These are phyloP conservation scores for Pochonia chlamydosporia DNA, from an alignment of 2,329 filamentous ascomycete species.

Conservation along the genomic window DNA sequence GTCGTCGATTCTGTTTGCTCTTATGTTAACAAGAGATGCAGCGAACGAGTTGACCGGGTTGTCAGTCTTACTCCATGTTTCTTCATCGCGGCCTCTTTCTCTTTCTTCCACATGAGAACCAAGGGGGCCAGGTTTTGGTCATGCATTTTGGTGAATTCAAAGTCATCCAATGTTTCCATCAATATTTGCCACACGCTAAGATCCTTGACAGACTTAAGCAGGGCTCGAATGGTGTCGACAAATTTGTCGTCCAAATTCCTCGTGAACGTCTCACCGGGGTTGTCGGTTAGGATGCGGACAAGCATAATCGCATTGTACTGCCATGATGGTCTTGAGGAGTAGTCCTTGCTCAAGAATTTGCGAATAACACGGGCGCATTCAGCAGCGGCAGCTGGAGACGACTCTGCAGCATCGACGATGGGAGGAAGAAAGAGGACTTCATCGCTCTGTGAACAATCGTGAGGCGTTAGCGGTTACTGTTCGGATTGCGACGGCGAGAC, in stretches of 20 bases:
- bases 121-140: slow-evolving; percentile 70
- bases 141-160: slow-evolving; percentile 64
- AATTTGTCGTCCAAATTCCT: slow-evolving; percentile 84
- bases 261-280: slow-evolving; percentile 88
- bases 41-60: neutral
- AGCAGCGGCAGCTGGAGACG: slow-evolving; percentile 76
- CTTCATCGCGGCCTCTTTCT: slow-evolving; percentile 63
- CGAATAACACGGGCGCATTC: slow-evolving; percentile 77
- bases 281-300: slow-evolving; percentile 83
- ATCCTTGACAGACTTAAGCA: slow-evolving; percentile 67
- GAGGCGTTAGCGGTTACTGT: neutral
- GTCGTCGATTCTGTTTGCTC: slow-evolving; percentile 15
- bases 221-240: slow-evolving; percentile 64
- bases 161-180: slow-evolving; percentile 76
- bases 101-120: slow-evolving; percentile 82
- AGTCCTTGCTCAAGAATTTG: slow-evolving; percentile 72
- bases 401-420: slow-evolving; percentile 93
- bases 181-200: slow-evolving; percentile 77
- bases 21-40: neutral
- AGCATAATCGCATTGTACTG: slow-evolving; percentile 98
- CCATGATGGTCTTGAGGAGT: slow-evolving; percentile 57
- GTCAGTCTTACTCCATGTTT: slow-evolving; percentile 39
- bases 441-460: slow-evolving; percentile 52
- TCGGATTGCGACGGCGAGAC: neutral
- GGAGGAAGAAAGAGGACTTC: slow-evolving; percentile 88